phyloP scores from a whole-genome alignment of 1,284 basidiomycete genomes.

The Cystobasidium pallidum region DNA sequence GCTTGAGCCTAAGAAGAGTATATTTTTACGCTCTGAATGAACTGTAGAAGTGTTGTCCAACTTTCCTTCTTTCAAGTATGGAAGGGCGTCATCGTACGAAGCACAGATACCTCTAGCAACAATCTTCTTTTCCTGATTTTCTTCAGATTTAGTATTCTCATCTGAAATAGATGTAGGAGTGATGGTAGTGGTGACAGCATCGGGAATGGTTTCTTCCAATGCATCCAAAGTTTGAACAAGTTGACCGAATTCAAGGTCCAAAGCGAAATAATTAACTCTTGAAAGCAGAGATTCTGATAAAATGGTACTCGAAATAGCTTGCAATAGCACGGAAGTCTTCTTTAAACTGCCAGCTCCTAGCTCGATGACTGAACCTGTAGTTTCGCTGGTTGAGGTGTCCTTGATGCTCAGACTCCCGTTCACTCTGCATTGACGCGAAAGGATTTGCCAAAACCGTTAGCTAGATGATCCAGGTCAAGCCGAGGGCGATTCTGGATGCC shows the following conservation, averaged over 20 bases:
- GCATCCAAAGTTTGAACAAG: slow-evolving; percentile 77
- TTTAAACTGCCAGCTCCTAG: slow-evolving; percentile 64
- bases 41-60: slow-evolving; percentile 51
- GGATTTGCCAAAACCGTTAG: neutral
- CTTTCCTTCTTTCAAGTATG: slow-evolving; percentile 60
- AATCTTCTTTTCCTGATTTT: slow-evolving; percentile 61
- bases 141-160: neutral
- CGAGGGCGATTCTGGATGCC: too few relatives aligned
- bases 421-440: slow-evolving; percentile 41
- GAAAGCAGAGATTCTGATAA: slow-evolving; percentile 55
- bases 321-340: slow-evolving; percentile 86
- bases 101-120: slow-evolving; percentile 81
- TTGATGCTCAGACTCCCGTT: slow-evolving; percentile 46
- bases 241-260: slow-evolving; percentile 87
- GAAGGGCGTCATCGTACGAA: slow-evolving; percentile 78
- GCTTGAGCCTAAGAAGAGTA: slow-evolving; percentile 92
- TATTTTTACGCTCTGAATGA: slow-evolving; percentile 48
- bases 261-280: slow-evolving; percentile 83
- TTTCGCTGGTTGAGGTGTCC: slow-evolving; percentile 4
- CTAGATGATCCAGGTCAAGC: neutral
- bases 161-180: neutral
- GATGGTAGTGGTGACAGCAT: slow-evolving; percentile 56
- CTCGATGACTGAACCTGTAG: slow-evolving; percentile 49
- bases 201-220: slow-evolving; percentile 67
- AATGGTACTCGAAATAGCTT: slow-evolving; percentile 65